Evolutionary conservation across 164 flowering plant species (phyloP).

Genomic region (Chloranthus sessilifolius): DNA sequence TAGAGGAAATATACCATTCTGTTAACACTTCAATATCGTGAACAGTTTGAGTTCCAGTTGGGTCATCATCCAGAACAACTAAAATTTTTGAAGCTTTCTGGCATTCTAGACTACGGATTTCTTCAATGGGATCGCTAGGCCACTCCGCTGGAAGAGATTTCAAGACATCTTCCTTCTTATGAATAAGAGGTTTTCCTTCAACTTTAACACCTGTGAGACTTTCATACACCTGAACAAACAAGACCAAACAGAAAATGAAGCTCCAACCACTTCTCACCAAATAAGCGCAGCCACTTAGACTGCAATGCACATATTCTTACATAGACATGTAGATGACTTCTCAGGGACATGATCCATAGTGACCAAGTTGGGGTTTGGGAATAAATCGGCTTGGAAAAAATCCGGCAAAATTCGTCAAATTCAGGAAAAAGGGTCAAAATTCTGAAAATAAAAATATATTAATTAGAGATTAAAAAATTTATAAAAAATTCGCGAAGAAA

Average conservation of each 20-base stretch:
- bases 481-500: no score
- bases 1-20: slow-evolving; percentile 62
- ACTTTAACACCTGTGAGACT: slow-evolving; percentile 82
- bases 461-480: no score
- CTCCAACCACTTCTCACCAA: no score
- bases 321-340: no score
- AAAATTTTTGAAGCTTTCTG: slow-evolving; percentile 50
- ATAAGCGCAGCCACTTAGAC: no score
- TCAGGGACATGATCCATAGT: no score
- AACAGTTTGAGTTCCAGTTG: slow-evolving; percentile 99
- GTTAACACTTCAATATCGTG: slow-evolving; percentile 92
- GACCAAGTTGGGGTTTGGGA: no score
- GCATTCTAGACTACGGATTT: slow-evolving; percentile 41
- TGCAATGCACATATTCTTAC: no score
- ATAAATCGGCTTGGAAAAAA: no score
- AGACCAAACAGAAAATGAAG: slow-evolving; percentile 4
- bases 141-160: slow-evolving; percentile 86
- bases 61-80: slow-evolving; percentile 98
- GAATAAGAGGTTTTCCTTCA: slow-evolving; percentile 66
- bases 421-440: no score
- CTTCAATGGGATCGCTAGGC: slow-evolving; percentile 67
- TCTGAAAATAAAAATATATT: no score
- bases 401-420: no score
- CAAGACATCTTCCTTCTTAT: slow-evolving; percentile 57
- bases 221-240: slow-evolving; percentile 76